These are phyloP conservation scores for Corynespora cassiicola DNA, from an alignment of 2,329 filamentous ascomycete genomes.

Conservation along the genomic window DNA sequence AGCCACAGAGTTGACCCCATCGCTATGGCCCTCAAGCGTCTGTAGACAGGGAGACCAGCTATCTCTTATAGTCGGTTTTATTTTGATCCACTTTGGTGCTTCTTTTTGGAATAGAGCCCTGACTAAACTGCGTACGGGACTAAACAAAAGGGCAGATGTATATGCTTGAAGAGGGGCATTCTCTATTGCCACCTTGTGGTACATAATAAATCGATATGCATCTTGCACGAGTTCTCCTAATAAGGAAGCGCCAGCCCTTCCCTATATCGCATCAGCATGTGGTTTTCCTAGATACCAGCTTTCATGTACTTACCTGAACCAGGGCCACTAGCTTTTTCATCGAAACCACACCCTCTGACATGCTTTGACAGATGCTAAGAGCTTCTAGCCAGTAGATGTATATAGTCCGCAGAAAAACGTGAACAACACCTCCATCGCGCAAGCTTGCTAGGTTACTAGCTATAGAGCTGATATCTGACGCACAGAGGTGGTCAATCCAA, in stretches of 20 bases:
- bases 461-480: conserved; percentile 6
- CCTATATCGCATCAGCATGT: conserved; percentile 12
- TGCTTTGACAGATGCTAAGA: conserved; percentile 14
- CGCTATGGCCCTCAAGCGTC: conserved; percentile 28
- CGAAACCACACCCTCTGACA: conserved; percentile 15
- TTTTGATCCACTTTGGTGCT: conserved; percentile 18
- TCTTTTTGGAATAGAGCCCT: conserved; percentile 19
- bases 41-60: conserved; percentile 17
- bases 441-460: conserved; percentile 3
- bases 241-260: neutral
- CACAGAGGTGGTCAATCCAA: conserved; percentile 43
- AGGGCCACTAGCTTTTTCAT: conserved; percentile 14
- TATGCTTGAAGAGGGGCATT: conserved; percentile 29
- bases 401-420: conserved; percentile 14
- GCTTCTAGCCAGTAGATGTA: conserved; percentile 15
- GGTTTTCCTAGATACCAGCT: conserved; percentile 6
- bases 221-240: conserved; percentile 21
- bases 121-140: conserved; percentile 21
- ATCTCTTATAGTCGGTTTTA: conserved; percentile 14
- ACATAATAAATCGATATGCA: conserved; percentile 27
- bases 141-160: conserved; percentile 27
- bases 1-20: conserved; percentile 19
- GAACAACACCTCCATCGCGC: conserved; percentile 9
- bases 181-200: conserved; percentile 24
- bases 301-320: conserved; percentile 11